Conservation (phyloP, 192 early-diverging fungal genomes). For the Coemansia sp. region DNA sequence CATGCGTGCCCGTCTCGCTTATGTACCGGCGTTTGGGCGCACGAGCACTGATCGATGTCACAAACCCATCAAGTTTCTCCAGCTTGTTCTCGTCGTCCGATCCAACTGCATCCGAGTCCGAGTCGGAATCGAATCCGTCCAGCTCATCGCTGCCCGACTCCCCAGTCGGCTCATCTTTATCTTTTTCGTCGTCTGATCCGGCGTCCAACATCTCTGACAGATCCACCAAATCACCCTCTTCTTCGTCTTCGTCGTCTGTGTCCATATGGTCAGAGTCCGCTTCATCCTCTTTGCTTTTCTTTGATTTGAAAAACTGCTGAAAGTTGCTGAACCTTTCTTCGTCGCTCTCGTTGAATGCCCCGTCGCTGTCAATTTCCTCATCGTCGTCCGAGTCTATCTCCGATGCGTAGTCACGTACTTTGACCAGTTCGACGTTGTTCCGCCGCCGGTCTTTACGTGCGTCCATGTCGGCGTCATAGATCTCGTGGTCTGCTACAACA, state of each 20-base stretch:
- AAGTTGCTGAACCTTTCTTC: constrained; percentile 78
- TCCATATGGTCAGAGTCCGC: constrained; percentile 34
- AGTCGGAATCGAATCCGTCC: constrained; percentile 19
- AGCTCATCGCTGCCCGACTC: constrained; percentile 19
- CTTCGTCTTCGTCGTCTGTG: constrained; percentile 46
- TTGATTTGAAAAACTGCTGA: neutral
- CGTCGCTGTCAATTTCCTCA: constrained; percentile 92
- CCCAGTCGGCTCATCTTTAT: neutral
- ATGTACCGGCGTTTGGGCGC: constrained; percentile 60
- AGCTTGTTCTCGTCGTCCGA: constrained; percentile 20
- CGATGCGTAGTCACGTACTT: constrained; percentile 62
- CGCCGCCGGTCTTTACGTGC: constrained; percentile 10
- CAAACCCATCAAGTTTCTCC: constrained; percentile 50
- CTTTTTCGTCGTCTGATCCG: constrained; percentile 18
- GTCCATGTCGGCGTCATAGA: constrained; percentile 23
- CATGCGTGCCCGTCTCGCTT: constrained; percentile 23
- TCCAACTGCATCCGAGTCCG: constrained; percentile 25
- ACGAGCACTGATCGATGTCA: constrained; percentile 66
- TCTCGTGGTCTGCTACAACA: neutral
- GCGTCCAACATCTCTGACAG: constrained; percentile 64
- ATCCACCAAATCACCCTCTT: constrained; percentile 59
- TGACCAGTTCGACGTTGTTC: constrained; percentile 28
- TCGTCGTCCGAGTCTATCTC: constrained; percentile 86
- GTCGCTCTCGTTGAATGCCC: constrained; percentile 82
- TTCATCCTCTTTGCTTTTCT: constrained; percentile 9